Evolutionary conservation across 345 rosid genomes (phyloP).

Genomic region (Corchorus capsularis): DNA sequence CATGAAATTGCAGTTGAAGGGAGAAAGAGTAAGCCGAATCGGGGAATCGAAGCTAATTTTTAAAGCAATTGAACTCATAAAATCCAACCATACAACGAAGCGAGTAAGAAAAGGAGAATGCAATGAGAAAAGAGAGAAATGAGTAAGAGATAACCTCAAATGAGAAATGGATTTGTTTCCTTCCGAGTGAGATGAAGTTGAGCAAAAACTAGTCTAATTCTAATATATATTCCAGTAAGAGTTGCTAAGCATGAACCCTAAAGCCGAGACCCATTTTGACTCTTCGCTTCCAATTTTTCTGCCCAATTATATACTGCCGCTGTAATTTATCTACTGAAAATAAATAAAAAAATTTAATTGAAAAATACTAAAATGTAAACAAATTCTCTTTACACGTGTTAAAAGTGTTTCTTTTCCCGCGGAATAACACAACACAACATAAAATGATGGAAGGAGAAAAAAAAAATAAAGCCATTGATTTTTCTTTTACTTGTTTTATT

Average conservation of each 20-base stretch:
- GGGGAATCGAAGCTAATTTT: background rate
- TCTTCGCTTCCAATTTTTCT: background rate
- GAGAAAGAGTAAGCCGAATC: background rate
- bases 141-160: background rate
- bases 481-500: too few species aligned
- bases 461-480: too few species aligned
- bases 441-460: too few species aligned
- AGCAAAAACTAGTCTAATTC: slow-evolving; percentile 1
- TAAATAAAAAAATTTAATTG: too few species aligned
- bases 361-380: too few species aligned
- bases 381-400: too few species aligned
- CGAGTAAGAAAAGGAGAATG: background rate
- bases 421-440: too few species aligned
- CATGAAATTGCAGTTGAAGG: background rate
- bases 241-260: slow-evolving; percentile 5
- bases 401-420: too few species aligned
- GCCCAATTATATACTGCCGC: background rate
- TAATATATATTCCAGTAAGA: background rate
- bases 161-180: background rate
- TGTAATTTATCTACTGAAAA: too few species aligned
- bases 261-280: slow-evolving; percentile 9
- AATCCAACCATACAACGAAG: background rate
- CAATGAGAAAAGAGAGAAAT: background rate
- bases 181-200: too few species aligned
- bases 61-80: background rate